Percentiles rank a stretch among this genome's conserved stretches.
phyloP scores from a whole-genome alignment of 495 filamentous ascomycete genomes.

The Aspergillus haitiensis region DNA sequence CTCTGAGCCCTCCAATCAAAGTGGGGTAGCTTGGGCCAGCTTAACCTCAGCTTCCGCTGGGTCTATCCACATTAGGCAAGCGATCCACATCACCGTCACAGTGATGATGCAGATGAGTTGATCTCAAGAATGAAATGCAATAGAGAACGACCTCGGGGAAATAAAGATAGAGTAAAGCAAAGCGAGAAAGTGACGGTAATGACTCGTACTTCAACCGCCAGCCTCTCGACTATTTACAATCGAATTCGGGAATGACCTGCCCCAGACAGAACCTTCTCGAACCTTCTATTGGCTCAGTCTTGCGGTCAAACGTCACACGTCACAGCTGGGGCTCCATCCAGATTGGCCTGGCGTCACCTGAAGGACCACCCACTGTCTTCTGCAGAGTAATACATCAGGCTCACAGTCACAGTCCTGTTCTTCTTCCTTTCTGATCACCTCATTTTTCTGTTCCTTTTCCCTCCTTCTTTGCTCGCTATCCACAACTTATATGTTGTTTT shows the following conservation, averaged over 20 bases:
- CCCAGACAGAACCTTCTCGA: slow-evolving; percentile 42
- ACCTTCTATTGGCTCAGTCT: slow-evolving; percentile 32
- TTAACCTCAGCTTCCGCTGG: slow-evolving; percentile 1
- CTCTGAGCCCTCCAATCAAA: background rate
- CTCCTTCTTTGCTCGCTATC: slow-evolving; percentile 1
- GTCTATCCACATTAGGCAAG: slow-evolving; percentile 10
- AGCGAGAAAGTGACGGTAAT: no score
- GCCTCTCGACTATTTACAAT: background rate
- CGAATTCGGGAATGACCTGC: slow-evolving; percentile 21
- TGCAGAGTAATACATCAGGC: background rate
- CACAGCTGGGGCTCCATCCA: slow-evolving; percentile 19
- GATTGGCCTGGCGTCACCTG: slow-evolving; percentile 22
- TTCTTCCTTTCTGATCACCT: slow-evolving; percentile 2
- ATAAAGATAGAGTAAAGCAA: no score
- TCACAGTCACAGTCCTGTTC: background rate
- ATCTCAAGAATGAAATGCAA: background rate
- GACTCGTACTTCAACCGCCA: background rate
- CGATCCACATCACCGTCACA: slow-evolving; percentile 2
- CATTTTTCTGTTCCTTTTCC: background rate
- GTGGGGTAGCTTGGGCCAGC: background rate
- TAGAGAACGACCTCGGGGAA: background rate
- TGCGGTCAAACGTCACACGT: slow-evolving; percentile 38
- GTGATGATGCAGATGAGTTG: background rate
- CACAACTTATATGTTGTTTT: background rate
- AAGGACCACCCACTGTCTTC: slow-evolving; percentile 12